A percentile compares a stretch with the other conserved stretches of the same genome.
These are phyloP conservation scores for Euphorbia corollata DNA, from an alignment of 441 rosid genomes.

Conservation along the genomic window DNA sequence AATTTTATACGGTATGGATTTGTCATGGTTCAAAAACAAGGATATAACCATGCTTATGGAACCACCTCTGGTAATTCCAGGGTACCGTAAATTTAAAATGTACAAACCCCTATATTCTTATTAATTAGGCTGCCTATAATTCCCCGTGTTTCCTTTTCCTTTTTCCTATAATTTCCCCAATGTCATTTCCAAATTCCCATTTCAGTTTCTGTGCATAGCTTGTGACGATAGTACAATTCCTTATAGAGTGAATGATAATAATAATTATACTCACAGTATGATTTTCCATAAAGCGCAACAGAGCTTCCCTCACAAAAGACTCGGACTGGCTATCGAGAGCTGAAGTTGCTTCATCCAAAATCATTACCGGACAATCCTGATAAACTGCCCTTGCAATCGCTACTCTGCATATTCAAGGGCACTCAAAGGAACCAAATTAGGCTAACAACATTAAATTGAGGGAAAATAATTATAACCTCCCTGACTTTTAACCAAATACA, in stretches of 20 bases:
- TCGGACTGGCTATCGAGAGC: slow-evolving; percentile 87
- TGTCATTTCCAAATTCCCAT: not conserved
- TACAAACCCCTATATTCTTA: not conserved
- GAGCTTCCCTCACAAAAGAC: slow-evolving; percentile 72
- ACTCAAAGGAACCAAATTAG: not conserved
- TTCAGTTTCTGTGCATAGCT: not conserved
- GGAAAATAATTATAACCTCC: not conserved
- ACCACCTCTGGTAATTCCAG: too few species aligned
- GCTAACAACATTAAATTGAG: not conserved
- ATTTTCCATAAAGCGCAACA: slow-evolving; percentile 61
- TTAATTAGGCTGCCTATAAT: not conserved
- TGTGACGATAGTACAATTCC: not conserved
- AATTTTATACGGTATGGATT: too few species aligned
- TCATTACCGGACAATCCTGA: slow-evolving; percentile 62
- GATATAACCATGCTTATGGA: too few species aligned
- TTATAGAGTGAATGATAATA: slow-evolving; percentile 7
- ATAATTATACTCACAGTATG: slow-evolving; percentile 71
- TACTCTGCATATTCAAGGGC: slow-evolving; percentile 39
- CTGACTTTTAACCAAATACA: too few species aligned
- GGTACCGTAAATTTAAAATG: too few species aligned
- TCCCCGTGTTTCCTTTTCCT: not conserved
- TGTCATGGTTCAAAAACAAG: too few species aligned
- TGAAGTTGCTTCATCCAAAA: slow-evolving; percentile 95
- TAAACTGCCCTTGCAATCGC: slow-evolving; percentile 90
- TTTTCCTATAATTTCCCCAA: not conserved